These are phyloP conservation scores for Alternaria sp. DNA, from an alignment of 2,329 filamentous ascomycete genomes.

Conservation along the genomic window DNA sequence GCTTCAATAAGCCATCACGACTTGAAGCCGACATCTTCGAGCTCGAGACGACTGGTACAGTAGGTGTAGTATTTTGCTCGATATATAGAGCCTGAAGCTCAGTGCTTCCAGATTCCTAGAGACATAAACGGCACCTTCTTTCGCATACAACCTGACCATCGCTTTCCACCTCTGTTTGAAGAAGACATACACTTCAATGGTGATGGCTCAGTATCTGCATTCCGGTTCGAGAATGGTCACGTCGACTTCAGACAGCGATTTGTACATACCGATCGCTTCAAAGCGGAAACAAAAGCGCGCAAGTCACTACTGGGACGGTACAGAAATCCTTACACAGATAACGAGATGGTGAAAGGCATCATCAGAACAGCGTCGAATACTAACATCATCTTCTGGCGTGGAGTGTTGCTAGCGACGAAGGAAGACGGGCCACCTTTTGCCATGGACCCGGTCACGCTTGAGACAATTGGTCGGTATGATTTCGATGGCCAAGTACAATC, in stretches of 20 bases:
- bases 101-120: conserved; percentile 42
- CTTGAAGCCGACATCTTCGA: conserved; percentile 53
- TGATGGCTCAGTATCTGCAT: conserved; percentile 55
- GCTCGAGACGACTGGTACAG: conserved; percentile 50
- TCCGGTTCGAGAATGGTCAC: conserved; percentile 53
- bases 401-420: conserved; percentile 63
- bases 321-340: conserved; percentile 65
- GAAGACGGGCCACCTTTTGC: conserved; percentile 54
- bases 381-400: conserved; percentile 67
- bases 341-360: conserved; percentile 63
- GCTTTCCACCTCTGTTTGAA: conserved; percentile 64
- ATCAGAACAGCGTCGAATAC: conserved; percentile 67
- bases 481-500: conserved; percentile 51
- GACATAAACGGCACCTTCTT: conserved; percentile 58
- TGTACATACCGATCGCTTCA: conserved; percentile 54
- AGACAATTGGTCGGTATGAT: conserved; percentile 52
- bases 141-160: conserved; percentile 56
- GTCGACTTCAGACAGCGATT: conserved; percentile 55
- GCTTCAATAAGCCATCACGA: conserved; percentile 52
- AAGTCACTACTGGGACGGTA: conserved; percentile 63
- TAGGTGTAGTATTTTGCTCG: conserved; percentile 3
- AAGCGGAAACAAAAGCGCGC: conserved; percentile 49
- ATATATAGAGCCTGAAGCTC: not conserved
- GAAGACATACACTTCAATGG: conserved; percentile 62
- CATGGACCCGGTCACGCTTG: conserved; percentile 52